phyloP scores from a whole-genome alignment of 2,329 filamentous ascomycete genomes.

The Alternaria rosae region DNA sequence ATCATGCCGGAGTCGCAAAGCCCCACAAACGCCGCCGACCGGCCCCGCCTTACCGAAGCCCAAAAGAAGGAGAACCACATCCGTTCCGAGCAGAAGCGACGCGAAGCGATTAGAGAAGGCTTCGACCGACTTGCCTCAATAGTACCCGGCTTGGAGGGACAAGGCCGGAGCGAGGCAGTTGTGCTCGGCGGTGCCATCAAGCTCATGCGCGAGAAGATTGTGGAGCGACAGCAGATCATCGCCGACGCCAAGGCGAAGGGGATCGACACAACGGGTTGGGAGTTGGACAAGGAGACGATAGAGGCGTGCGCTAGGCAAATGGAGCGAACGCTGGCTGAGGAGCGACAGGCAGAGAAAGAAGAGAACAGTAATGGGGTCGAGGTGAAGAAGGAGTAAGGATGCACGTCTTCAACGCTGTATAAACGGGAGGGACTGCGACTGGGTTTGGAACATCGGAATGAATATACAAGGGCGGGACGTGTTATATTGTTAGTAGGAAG shows the following conservation, averaged over 20 bases:
- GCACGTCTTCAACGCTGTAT: neutral
- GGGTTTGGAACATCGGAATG: neutral
- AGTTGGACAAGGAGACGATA: conserved; percentile 40
- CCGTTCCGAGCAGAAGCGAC: conserved; percentile 71
- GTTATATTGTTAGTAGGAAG: neutral
- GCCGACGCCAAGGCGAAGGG: conserved; percentile 48
- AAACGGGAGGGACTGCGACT: neutral
- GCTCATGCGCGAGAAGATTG: conserved; percentile 53
- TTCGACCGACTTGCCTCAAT: conserved; percentile 83
- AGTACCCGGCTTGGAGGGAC: conserved; percentile 81
- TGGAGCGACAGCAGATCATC: conserved; percentile 46
- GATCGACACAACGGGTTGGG: conserved; percentile 41
- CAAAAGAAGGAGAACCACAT: conserved; percentile 80
- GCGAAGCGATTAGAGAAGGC: conserved; percentile 78
- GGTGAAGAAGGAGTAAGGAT: conserved; percentile 13
- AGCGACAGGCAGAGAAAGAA: conserved; percentile 16
- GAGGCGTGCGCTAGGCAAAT: conserved; percentile 38
- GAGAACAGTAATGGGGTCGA: conserved; percentile 15
- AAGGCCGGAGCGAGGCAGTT: conserved; percentile 83
- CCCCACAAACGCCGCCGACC: conserved; percentile 54
- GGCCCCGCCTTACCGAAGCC: conserved; percentile 70
- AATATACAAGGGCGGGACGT: neutral
- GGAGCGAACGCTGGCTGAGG: conserved; percentile 31
- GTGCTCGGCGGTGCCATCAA: conserved; percentile 69
- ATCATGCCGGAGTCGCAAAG: conserved; percentile 38